phyloP scores from a whole-genome alignment of 441 rosid species.

The Euphorbia corollata region DNA sequence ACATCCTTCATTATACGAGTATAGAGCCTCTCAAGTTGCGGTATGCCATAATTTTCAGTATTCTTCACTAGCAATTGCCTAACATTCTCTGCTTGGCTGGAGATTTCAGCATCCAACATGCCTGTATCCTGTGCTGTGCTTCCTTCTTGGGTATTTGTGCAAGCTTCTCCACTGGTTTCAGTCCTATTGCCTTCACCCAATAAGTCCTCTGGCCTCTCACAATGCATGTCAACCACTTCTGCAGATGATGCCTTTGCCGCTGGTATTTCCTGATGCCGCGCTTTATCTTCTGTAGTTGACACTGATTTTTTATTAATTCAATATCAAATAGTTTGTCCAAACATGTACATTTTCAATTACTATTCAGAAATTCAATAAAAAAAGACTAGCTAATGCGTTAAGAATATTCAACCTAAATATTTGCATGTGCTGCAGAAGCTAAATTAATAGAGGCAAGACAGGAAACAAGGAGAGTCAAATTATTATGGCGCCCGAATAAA shows the following conservation, averaged over 20 bases:
- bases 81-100: conserved; percentile 33
- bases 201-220: conserved; percentile 32
- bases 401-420: background rate
- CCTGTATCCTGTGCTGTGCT: conserved; percentile 28
- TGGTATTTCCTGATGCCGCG: conserved; percentile 35
- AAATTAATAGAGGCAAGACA: background rate
- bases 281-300: conserved; percentile 47
- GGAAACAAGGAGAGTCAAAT: no score
- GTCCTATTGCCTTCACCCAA: conserved; percentile 24
- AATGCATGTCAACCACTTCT: conserved; percentile 29
- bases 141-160: conserved; percentile 19
- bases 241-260: conserved; percentile 29
- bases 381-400: background rate
- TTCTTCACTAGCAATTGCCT: conserved; percentile 47
- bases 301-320: conserved; percentile 21
- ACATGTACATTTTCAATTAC: background rate
- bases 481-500: background rate
- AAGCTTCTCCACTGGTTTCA: conserved; percentile 36
- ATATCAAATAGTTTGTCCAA: background rate
- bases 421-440: background rate
- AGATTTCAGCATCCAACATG: conserved; percentile 41
- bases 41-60: conserved; percentile 56
- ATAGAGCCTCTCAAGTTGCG: conserved; percentile 85
- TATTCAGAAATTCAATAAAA: background rate
- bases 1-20: conserved; percentile 66